A percentile compares a stretch with the other conserved stretches of the same genome.
Evolutionary conservation across 345 rosid genomes (phyloP).

Genomic region (Populus euphratica): DNA sequence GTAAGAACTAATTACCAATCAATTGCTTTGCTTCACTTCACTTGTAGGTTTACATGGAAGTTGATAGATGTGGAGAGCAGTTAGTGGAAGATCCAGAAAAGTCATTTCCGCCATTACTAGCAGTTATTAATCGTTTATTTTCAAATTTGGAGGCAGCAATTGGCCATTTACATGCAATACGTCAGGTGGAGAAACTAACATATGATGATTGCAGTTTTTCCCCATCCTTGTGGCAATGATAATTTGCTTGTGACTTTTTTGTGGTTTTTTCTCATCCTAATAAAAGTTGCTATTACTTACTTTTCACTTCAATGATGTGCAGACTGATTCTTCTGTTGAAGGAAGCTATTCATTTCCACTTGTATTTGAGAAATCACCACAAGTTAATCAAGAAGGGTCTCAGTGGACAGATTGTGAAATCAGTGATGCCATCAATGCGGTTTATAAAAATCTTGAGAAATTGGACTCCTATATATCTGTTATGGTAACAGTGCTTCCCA

Average conservation of each 20-base stretch:
- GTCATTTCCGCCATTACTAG: conserved; percentile 50
- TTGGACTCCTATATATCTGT: conserved; percentile 60
- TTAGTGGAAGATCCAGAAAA: conserved; percentile 61
- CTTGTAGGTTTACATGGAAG: conserved; percentile 66
- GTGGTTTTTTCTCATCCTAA: background rate
- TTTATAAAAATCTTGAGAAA: conserved; percentile 60
- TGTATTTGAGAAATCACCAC: conserved; percentile 60
- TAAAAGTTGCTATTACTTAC: background rate
- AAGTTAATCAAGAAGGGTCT: conserved; percentile 56
- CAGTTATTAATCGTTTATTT: conserved; percentile 48
- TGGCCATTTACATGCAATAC: conserved; percentile 53
- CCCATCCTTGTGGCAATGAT: background rate
- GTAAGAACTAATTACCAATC: no score
- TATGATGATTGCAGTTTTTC: background rate
- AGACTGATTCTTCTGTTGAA: conserved; percentile 63
- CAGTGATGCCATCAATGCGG: conserved; percentile 57
- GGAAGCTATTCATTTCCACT: conserved; percentile 61
- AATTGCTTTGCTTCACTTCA: conserved; percentile 7
- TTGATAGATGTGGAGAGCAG: conserved; percentile 66
- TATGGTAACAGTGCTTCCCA: conserved; percentile 39
- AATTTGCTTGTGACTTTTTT: background rate
- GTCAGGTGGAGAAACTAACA: conserved; percentile 41
- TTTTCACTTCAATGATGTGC: conserved; percentile 15
- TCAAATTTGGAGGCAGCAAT: conserved; percentile 64
- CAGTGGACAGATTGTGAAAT: conserved; percentile 77